Base-by-base conservation (phyloP, 768 basidiomycete species). In the Tulasnella sp. region DNA sequence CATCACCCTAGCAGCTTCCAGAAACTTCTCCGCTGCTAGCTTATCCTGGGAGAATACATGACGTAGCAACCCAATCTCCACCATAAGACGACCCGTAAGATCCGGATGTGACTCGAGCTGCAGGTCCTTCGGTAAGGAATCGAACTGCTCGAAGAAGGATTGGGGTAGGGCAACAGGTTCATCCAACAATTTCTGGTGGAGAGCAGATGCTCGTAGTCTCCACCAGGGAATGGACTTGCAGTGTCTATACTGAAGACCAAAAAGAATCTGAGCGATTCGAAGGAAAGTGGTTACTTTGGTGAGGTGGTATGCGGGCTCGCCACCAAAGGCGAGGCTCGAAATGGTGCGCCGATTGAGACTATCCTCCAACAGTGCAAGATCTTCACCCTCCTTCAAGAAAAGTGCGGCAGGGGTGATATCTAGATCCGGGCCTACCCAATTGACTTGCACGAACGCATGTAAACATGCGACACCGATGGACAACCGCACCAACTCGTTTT, bases 271-370 rank as follows among this genome's bases (percentile, higher is more conserved):
- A 0, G 92, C 77, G 48, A 92, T 67, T 27, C 79, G 74, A 43
- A 98, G 73, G 59, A 93, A 79, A 19, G 75, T 64, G 5, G 90
- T 73, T 32, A 65, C 67, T 58, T 72, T 72, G 6, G 80, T 73
- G 39, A 98, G 83, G 64, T 98, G 95, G 66, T 98, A 99, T 0
- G 87, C 89, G 7, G 95, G 95, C 67, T 98, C 95, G 3, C 95
- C 95, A 3, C 78, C 77, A 55, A 75, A 77, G 0, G 91, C 81
- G 37, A 99, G 75, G 55, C 84, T 78, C 4, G 79, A 69, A 52
- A 89, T 69, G 20, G 91, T 77, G 41, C 76, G 76, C 25, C 67
- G 65, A 59, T 89, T 74, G 34, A 96, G 65, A 1, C 56, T 54
- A 0, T 68, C 59, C 15, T 65, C 44, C 24, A 58, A 39, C 35